Evolutionary conservation across 1,284 basidiomycete species (phyloP).

Genomic region (Rhodotorula sp.): DNA sequence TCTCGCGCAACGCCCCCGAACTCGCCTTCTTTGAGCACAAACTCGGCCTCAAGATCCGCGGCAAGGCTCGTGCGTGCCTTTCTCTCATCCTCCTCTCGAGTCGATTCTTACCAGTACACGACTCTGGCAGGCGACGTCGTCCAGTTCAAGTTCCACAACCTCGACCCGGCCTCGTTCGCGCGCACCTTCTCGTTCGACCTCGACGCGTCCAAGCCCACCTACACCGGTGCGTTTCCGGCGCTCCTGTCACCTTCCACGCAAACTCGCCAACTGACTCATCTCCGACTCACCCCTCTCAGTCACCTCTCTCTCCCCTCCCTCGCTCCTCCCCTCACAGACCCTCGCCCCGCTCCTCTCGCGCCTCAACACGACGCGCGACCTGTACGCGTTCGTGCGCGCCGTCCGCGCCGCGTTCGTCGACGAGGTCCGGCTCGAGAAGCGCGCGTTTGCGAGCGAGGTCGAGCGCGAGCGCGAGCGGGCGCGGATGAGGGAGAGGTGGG

Average conservation of each 20-base stretch:
- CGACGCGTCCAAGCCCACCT: constrained; percentile 39
- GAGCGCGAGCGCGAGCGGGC: constrained; percentile 17
- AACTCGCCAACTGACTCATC: background rate
- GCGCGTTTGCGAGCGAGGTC: constrained; percentile 5
- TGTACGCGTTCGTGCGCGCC: constrained; percentile 44
- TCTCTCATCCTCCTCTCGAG: background rate
- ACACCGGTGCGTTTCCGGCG: constrained; percentile 24
- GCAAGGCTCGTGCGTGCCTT: constrained; percentile 35
- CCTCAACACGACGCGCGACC: constrained; percentile 42
- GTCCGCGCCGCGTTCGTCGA: constrained; percentile 42
- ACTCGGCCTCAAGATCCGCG: constrained; percentile 44
- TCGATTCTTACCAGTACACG: background rate
- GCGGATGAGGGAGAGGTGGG: constrained; percentile 10
- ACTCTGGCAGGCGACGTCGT: constrained; percentile 38
- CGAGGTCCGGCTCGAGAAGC: constrained; percentile 35
- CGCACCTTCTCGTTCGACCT: constrained; percentile 45
- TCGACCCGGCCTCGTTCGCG: constrained; percentile 42
- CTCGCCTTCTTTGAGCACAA: constrained; percentile 44
- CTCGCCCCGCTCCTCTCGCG: constrained; percentile 26
- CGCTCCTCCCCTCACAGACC: constrained; percentile 20
- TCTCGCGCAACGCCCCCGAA: constrained; percentile 44
- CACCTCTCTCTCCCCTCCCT: background rate
- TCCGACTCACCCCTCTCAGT: background rate
- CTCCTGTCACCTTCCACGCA: background rate
- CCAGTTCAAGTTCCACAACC: constrained; percentile 44